Evolutionary conservation across 2,329 filamentous ascomycete genomes (phyloP).

Genomic region (Emmonsia crescens): DNA sequence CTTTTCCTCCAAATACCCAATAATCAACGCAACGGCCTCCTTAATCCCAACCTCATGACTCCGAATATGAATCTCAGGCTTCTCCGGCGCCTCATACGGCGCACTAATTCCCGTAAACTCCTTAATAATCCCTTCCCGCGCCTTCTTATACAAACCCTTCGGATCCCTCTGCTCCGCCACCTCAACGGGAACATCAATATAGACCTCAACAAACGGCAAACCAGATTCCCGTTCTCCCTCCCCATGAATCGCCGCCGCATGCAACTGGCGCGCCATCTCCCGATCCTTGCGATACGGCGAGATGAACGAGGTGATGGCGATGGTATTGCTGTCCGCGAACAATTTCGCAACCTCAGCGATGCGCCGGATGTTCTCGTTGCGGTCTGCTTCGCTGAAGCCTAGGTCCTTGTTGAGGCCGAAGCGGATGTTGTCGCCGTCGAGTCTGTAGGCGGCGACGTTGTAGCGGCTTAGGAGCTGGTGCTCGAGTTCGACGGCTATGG

Average conservation of each 20-base stretch:
- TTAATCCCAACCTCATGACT: constrained; percentile 75
- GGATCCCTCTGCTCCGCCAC: constrained; percentile 92
- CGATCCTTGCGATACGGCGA: constrained; percentile 86
- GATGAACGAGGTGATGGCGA: constrained; percentile 94
- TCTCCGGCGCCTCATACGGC: constrained; percentile 82
- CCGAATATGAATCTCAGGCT: constrained; percentile 76
- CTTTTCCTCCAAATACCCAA: constrained; percentile 62
- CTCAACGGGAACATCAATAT: constrained; percentile 79
- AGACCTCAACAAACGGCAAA: constrained; percentile 87
- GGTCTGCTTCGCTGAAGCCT: constrained; percentile 83
- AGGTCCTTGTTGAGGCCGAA: constrained; percentile 98
- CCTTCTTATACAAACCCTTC: constrained; percentile 97
- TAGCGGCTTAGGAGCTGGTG: constrained; percentile 73
- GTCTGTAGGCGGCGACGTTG: constrained; percentile 73
- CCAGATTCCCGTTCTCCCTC: constrained; percentile 47
- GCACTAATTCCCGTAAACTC: constrained; percentile 94
- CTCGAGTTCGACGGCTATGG: constrained; percentile 90
- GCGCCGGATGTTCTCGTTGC: constrained; percentile 94
- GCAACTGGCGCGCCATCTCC: constrained; percentile 67
- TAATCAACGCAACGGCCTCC: constrained; percentile 78
- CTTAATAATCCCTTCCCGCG: constrained; percentile 83
- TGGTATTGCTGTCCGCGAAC: constrained; percentile 78
- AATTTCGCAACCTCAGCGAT: constrained; percentile 96
- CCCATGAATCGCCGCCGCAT: constrained; percentile 49
- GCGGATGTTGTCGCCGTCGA: constrained; percentile 96